Base-by-base conservation (phyloP, 1,284 basidiomycete genomes). In the Cystobasidiaceae sp. region DNA sequence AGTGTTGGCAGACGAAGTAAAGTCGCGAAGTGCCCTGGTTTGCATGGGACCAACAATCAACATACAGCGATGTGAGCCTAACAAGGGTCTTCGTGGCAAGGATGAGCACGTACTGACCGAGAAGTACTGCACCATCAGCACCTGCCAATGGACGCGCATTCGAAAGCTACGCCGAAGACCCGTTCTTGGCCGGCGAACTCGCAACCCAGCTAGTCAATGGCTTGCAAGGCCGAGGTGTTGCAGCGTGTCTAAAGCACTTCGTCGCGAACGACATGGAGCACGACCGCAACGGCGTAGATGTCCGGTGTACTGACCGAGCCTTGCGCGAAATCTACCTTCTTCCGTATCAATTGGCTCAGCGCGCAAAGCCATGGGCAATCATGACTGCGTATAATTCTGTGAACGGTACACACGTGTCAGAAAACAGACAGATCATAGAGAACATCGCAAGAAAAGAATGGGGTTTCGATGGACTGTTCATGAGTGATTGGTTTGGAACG, bases 41-140 rank as follows among this genome's bases (percentile, higher is more conserved):
- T 69, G 78, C 2, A 82, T 90, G 25, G 88, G 84, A 0, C 88
- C 88, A 0, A 90, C 88, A 0, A 86, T 85, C 73, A 90, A 90
- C 74, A 88, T 88, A 51, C 87, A 89, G 74, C 81, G 88, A 17
- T 68, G 23, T 85, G 80, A 68, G 88, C 88, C 7, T 25, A 21
- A n/a, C n/a, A n/a, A n/a, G n/a, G n/a, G n/a, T n/a, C n/a, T n/a
- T n/a, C n/a, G n/a, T n/a, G n/a, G 25, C 9, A 28, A 13, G 21
- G 46, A 49, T 21, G 46, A 49, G 46, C 21, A 19, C 25, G 9
- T 49, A 49, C n/a, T 13, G 13, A 41, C 13, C 15, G 13, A 41
- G 39, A n/a, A n/a, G 15, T 41, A 15, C 39, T 13, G n/a, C 39
- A 15, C n/a, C 39, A 41, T 41, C 19, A 30, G 51, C 23, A 8